Conservation (phyloP, 2,329 filamentous ascomycete species). For the Septoria petroselini region DNA sequence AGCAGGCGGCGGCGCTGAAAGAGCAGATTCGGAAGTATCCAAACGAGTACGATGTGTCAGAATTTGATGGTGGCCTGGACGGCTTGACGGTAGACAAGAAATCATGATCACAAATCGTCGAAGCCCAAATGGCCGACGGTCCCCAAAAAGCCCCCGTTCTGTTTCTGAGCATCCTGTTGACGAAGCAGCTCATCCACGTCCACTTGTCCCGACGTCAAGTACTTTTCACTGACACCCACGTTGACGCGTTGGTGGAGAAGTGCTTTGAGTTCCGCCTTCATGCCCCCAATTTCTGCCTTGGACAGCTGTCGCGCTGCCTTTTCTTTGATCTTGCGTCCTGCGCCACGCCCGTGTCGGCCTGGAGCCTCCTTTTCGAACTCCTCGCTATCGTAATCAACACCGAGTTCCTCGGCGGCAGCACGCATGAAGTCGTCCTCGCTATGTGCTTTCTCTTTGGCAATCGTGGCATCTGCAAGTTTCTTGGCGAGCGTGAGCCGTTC, state of each 20-base stretch:
- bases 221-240: constrained; percentile 80
- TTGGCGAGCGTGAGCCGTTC: constrained; percentile 79
- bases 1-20: constrained; percentile 73
- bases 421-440: constrained; percentile 83
- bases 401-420: constrained; percentile 83
- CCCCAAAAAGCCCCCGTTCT: constrained; percentile 66
- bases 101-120: constrained; percentile 28
- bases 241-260: constrained; percentile 74
- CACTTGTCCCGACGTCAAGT: constrained; percentile 79
- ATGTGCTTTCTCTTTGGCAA: constrained; percentile 83
- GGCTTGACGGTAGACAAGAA: constrained; percentile 48
- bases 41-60: constrained; percentile 80
- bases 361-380: constrained; percentile 66
- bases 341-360: constrained; percentile 62
- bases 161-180: constrained; percentile 47
- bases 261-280: constrained; percentile 69
- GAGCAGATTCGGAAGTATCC: constrained; percentile 82
- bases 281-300: constrained; percentile 68
- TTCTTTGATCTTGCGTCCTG: constrained; percentile 70
- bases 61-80: constrained; percentile 70
- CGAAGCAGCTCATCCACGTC: constrained; percentile 69
- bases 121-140: constrained; percentile 48
- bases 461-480: constrained; percentile 73
- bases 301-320: constrained; percentile 63
- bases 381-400: constrained; percentile 89